Evolutionary conservation across 2,329 filamentous ascomycete species (phyloP).

Genomic region (Cladophialophora exuberans): DNA sequence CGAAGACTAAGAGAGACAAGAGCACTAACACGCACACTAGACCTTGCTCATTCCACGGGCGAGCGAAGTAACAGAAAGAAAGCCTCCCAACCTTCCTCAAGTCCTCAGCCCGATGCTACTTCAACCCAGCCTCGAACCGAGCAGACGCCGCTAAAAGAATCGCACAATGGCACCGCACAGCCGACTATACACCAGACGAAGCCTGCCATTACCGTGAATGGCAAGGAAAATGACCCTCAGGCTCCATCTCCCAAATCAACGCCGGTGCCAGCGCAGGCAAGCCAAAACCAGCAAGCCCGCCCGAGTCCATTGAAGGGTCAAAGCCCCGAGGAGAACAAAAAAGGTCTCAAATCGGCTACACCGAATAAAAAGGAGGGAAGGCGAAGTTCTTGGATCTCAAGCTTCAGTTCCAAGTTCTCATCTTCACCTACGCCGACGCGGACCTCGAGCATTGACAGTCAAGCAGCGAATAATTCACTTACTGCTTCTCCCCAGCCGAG

Average conservation of each 20-base stretch:
- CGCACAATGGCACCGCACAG: constrained; percentile 19
- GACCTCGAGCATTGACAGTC: constrained; percentile 31
- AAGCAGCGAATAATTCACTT: constrained; percentile 8
- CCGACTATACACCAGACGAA: constrained; percentile 6
- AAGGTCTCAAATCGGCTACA: constrained; percentile 9
- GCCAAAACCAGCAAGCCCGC: constrained; percentile 12
- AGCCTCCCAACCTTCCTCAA: constrained; percentile 26
- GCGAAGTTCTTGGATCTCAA: constrained; percentile 87
- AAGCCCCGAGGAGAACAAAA: constrained; percentile 24
- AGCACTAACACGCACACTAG: constrained; percentile 13
- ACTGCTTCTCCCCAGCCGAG: constrained; percentile 32
- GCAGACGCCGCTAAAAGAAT: constrained; percentile 27
- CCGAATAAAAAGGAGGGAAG: constrained; percentile 50
- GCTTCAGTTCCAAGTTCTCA: constrained; percentile 89
- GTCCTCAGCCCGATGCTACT: constrained; percentile 28
- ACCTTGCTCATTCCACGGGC: constrained; percentile 25
- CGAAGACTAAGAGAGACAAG: background rate
- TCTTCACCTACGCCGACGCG: constrained; percentile 50
- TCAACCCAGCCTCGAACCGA: constrained; percentile 17
- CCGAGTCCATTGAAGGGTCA: constrained; percentile 19
- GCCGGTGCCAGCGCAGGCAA: background rate
- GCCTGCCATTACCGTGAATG: constrained; percentile 13
- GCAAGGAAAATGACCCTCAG: constrained; percentile 16
- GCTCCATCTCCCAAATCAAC: constrained; percentile 3
- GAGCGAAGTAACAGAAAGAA: constrained; percentile 33